Conservation (phyloP, 2,329 filamentous ascomycete species). For the Tolypocladium sp. region DNA sequence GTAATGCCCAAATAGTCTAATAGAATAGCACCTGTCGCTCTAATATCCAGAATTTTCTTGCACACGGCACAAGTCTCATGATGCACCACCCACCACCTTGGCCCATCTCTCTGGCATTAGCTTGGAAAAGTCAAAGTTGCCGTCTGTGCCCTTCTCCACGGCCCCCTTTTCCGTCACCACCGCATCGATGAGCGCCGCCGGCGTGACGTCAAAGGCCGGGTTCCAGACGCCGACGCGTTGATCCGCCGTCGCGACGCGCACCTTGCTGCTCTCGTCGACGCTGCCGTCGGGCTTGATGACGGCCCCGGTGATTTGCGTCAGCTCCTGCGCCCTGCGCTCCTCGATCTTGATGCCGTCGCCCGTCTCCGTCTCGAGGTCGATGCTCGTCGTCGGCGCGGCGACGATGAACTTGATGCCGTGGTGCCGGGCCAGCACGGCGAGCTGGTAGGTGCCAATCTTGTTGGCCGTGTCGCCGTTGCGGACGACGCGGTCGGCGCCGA, state of each 20-base stretch:
- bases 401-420: slow-evolving; percentile 93
- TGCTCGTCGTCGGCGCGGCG: slow-evolving; percentile 87
- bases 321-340: slow-evolving; percentile 70
- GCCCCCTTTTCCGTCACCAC: slow-evolving; percentile 90
- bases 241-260: slow-evolving; percentile 70
- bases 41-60: neutral
- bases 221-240: slow-evolving; percentile 86
- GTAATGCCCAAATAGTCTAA: neutral
- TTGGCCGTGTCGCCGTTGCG: slow-evolving; percentile 97
- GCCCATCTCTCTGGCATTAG: slow-evolving; percentile 49
- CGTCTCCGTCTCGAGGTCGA: slow-evolving; percentile 72
- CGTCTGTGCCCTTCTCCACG: slow-evolving; percentile 65
- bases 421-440: slow-evolving; percentile 81
- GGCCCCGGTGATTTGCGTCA: slow-evolving; percentile 77
- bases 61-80: neutral
- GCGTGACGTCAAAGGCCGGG: slow-evolving; percentile 92
- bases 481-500: slow-evolving; percentile 90
- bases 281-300: slow-evolving; percentile 53
- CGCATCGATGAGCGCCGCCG: slow-evolving; percentile 78
- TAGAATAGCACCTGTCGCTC: neutral
- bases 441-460: slow-evolving; percentile 91
- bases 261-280: slow-evolving; percentile 53
- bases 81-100: slow-evolving; percentile 12
- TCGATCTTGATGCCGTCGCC: slow-evolving; percentile 84
- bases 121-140: slow-evolving; percentile 55